Conservation (phyloP, 129 eudicot genomes). For the Chrysanthemum makinoi region DNA sequence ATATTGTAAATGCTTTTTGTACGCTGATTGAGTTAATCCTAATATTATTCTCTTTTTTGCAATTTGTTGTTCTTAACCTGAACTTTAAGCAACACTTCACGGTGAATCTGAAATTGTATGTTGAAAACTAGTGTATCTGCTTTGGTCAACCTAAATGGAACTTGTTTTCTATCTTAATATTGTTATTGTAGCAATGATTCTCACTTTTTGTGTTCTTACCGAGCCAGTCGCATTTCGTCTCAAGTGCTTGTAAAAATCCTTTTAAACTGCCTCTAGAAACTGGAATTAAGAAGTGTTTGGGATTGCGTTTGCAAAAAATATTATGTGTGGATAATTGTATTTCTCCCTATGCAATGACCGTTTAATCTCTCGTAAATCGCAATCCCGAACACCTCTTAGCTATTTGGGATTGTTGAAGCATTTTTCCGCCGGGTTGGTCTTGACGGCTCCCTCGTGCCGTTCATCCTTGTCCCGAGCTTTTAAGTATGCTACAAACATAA, state of each 20-base stretch:
- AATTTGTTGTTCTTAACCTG: constrained; percentile 3
- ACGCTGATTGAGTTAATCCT: constrained; percentile 7
- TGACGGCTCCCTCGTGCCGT: too few species aligned
- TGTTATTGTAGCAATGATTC: background rate
- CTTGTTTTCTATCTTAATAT: constrained; percentile 17
- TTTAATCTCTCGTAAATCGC: too few species aligned
- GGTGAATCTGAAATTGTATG: constrained; percentile 3
- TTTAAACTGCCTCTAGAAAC: too few species aligned
- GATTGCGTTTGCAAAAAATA: too few species aligned
- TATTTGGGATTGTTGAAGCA: too few species aligned
- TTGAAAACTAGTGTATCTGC: background rate
- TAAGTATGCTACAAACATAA: too few species aligned
- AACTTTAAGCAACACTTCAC: background rate
- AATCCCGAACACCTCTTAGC: too few species aligned
- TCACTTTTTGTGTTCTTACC: background rate
- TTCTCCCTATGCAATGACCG: too few species aligned
- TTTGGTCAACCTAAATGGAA: constrained; percentile 13
- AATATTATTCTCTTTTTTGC: background rate
- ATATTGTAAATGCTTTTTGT: background rate
- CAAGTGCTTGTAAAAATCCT: background rate
- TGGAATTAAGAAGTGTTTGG: too few species aligned
- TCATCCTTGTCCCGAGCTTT: too few species aligned
- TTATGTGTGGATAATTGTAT: too few species aligned
- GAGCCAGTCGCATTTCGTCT: background rate
- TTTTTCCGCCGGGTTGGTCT: too few species aligned